Percentiles rank a stretch among this genome's conserved stretches.
These are phyloP conservation scores for Veloporphyrellus conicus DNA, from an alignment of 1,284 basidiomycete genomes.

Conservation along the genomic window DNA sequence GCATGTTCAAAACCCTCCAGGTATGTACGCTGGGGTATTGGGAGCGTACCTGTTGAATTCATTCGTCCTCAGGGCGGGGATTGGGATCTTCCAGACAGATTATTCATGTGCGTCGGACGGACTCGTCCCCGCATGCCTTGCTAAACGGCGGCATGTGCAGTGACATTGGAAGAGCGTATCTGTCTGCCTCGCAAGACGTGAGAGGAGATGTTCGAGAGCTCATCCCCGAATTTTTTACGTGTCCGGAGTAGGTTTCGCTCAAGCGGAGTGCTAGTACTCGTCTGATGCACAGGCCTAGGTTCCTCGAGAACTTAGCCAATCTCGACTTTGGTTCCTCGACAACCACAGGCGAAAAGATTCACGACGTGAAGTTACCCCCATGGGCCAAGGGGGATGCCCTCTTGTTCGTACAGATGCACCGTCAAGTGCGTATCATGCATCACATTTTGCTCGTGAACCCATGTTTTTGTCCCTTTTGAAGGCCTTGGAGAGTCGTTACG, in stretches of 20 bases:
- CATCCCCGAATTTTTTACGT: conserved; percentile 89
- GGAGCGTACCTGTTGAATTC: not conserved
- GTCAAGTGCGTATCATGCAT: conserved; percentile 51
- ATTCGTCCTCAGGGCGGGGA: conserved; percentile 63
- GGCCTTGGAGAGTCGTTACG: conserved; percentile 88
- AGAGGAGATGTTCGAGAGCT: conserved; percentile 93
- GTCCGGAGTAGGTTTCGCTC: conserved; percentile 51
- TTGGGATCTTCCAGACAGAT: conserved; percentile 92
- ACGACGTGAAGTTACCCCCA: conserved; percentile 85
- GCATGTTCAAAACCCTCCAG: conserved; percentile 88
- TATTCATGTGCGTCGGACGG: conserved; percentile 62
- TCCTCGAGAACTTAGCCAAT: conserved; percentile 68
- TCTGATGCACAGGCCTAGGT: conserved; percentile 39
- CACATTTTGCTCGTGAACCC: not conserved
- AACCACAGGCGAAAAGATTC: conserved; percentile 75
- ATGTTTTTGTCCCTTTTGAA: conserved; percentile 27
- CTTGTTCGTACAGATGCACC: conserved; percentile 79
- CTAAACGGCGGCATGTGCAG: conserved; percentile 34
- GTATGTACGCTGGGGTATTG: conserved; percentile 25
- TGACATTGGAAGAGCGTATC: conserved; percentile 74
- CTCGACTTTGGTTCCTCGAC: conserved; percentile 85
- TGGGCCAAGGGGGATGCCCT: conserved; percentile 88
- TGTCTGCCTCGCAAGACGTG: conserved; percentile 81
- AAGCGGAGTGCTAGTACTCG: not conserved
- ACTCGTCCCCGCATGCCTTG: not conserved